These are phyloP conservation scores for Aspergillus ochraceus DNA, from an alignment of 2,329 filamentous ascomycete species.

Conservation along the genomic window DNA sequence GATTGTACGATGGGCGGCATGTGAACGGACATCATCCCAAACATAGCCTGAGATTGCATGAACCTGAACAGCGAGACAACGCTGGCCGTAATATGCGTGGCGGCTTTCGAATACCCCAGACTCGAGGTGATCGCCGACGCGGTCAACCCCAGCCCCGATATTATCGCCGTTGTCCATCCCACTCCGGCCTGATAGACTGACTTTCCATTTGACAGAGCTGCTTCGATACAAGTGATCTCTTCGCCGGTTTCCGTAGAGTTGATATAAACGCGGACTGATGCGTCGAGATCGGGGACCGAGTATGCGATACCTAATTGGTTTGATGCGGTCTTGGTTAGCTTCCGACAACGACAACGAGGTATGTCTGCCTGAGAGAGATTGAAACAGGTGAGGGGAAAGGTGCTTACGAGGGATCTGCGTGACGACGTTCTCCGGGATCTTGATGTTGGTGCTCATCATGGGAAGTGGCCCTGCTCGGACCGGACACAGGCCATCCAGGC, in stretches of 20 bases:
- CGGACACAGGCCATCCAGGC: slow-evolving; percentile 76
- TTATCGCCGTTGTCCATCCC: slow-evolving; percentile 84
- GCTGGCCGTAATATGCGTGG: slow-evolving; percentile 88
- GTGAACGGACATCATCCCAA: slow-evolving; percentile 78
- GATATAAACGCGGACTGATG: slow-evolving; percentile 77
- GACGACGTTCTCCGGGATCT: slow-evolving; percentile 58
- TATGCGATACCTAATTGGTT: slow-evolving; percentile 68
- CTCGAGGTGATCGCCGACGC: slow-evolving; percentile 86
- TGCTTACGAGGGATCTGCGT: slow-evolving; percentile 64
- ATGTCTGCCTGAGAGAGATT: too few relatives aligned
- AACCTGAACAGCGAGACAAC: slow-evolving; percentile 88
- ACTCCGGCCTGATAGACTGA: slow-evolving; percentile 85
- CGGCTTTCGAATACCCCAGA: slow-evolving; percentile 87
- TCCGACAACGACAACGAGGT: too few relatives aligned
- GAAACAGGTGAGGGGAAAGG: not conserved
- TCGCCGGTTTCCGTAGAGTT: slow-evolving; percentile 64
- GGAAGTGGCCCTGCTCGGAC: slow-evolving; percentile 82
- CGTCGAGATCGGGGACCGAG: slow-evolving; percentile 85
- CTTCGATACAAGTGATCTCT: slow-evolving; percentile 81
- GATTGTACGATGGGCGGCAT: slow-evolving; percentile 84
- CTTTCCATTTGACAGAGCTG: slow-evolving; percentile 83
- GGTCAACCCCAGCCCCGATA: slow-evolving; percentile 78
- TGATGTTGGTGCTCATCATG: slow-evolving; percentile 66
- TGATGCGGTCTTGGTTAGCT: not conserved
- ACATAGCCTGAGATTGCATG: slow-evolving; percentile 89